Percentiles rank a stretch among this genome's conserved stretches.
phyloP scores from a whole-genome alignment of 192 early-diverging fungal genomes.

The Coemansia sp. region DNA sequence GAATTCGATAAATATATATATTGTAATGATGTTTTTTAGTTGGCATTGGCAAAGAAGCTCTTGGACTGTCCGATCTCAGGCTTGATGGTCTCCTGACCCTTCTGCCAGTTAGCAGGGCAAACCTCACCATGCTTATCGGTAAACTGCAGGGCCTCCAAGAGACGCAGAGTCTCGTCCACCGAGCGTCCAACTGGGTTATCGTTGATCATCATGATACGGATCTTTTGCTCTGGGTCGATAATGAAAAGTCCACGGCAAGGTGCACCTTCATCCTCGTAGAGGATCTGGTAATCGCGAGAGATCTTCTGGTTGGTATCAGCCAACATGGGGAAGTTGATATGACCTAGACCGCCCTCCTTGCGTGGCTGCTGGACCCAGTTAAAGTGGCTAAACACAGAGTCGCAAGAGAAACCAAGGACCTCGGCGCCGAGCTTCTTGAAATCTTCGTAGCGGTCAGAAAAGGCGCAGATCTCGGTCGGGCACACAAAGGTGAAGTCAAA shows the following conservation, averaged over 20 bases:
- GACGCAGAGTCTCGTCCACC: constrained; percentile 84
- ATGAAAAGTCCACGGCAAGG: constrained; percentile 89
- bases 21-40: background rate
- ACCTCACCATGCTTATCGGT: constrained; percentile 86
- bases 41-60: constrained; percentile 64
- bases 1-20: constrained; percentile 15
- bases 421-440: constrained; percentile 81
- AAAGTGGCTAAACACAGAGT: constrained; percentile 83
- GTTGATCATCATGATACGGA: constrained; percentile 90
- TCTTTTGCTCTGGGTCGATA: constrained; percentile 86
- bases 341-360: constrained; percentile 90
- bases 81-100: constrained; percentile 77
- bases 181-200: constrained; percentile 86
- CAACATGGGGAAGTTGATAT: constrained; percentile 89
- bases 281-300: constrained; percentile 83
- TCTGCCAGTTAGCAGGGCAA: constrained; percentile 85
- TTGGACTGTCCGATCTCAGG: constrained; percentile 65
- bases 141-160: constrained; percentile 92
- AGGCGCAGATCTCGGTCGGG: constrained; percentile 94
- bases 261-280: constrained; percentile 75
- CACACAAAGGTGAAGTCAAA: constrained; percentile 92
- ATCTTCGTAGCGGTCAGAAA: constrained; percentile 81
- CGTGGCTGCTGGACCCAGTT: constrained; percentile 85
- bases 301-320: constrained; percentile 91
- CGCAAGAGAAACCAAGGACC: constrained; percentile 73